Evolutionary conservation across 2,329 filamentous ascomycete genomes (phyloP).

Genomic region (Fusarium burgessii): DNA sequence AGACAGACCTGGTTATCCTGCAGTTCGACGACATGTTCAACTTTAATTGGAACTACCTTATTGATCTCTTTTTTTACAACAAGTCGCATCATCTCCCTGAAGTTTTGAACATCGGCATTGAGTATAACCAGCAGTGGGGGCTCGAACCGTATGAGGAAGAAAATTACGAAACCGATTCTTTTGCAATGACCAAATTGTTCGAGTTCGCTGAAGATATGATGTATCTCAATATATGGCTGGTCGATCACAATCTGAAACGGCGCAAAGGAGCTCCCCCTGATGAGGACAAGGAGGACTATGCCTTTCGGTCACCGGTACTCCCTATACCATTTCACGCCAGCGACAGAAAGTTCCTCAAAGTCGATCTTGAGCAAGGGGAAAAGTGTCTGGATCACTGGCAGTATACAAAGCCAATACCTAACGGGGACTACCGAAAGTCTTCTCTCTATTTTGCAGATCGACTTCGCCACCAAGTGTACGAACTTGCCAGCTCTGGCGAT

Average conservation of each 20-base stretch:
- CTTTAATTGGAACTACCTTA: fast-evolving
- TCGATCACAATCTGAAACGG: neutral
- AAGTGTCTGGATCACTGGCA: neutral
- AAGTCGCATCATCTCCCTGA: no score
- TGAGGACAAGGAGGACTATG: fast-evolving
- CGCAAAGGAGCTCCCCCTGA: neutral
- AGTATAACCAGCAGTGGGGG: neutral
- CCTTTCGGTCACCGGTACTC: neutral
- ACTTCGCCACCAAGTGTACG: neutral
- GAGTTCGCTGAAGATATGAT: neutral
- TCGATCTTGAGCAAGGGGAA: neutral
- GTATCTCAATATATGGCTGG: neutral
- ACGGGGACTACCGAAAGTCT: neutral
- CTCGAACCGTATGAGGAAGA: neutral
- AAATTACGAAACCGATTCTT: fast-evolving
- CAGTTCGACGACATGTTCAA: neutral
- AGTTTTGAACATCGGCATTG: neutral
- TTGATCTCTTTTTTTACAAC: neutral
- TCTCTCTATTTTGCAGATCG: neutral
- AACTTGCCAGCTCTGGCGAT: neutral
- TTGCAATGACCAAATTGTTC: neutral
- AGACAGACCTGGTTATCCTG: neutral
- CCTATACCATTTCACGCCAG: neutral
- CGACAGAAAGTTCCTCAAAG: neutral
- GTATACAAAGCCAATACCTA: fast-evolving